Evolutionary conservation across 2,329 filamentous ascomycete genomes (phyloP).

Genomic region (Trichoderma sp.): DNA sequence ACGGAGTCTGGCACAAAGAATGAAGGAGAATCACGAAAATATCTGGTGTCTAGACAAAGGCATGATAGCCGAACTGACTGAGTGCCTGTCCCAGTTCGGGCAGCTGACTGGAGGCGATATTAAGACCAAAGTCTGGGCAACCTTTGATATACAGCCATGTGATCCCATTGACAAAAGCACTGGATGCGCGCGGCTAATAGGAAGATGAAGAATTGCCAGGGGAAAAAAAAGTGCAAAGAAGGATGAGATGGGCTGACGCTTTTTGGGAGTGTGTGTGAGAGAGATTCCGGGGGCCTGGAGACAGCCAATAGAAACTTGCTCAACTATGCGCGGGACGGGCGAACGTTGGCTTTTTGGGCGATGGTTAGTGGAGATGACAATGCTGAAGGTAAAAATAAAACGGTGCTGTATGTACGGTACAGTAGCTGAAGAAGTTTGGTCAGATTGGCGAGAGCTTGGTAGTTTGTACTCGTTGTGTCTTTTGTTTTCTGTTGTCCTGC

Average conservation of each 20-base stretch:
- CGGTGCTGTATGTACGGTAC: background rate
- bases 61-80: no score
- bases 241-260: background rate
- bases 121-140: background rate
- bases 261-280: slow-evolving; percentile 8
- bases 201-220: background rate
- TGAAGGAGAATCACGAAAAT: background rate
- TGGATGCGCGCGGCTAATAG: slow-evolving; percentile 4
- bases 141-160: background rate
- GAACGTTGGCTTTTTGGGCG: background rate
- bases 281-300: background rate
- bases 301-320: slow-evolving; percentile 43
- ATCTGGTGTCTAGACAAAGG: background rate
- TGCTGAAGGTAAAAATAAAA: background rate
- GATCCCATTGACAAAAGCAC: background rate
- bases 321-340: slow-evolving; percentile 21
- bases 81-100: background rate
- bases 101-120: background rate
- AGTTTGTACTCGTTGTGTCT: background rate
- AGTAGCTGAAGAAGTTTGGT: background rate
- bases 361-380: background rate
- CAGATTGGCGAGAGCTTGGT: background rate
- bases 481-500: background rate
- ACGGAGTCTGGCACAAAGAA: background rate
- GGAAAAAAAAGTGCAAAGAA: background rate